Base-by-base conservation (phyloP, 176 grass and related monocot genomes). In the Typha latifolia region DNA sequence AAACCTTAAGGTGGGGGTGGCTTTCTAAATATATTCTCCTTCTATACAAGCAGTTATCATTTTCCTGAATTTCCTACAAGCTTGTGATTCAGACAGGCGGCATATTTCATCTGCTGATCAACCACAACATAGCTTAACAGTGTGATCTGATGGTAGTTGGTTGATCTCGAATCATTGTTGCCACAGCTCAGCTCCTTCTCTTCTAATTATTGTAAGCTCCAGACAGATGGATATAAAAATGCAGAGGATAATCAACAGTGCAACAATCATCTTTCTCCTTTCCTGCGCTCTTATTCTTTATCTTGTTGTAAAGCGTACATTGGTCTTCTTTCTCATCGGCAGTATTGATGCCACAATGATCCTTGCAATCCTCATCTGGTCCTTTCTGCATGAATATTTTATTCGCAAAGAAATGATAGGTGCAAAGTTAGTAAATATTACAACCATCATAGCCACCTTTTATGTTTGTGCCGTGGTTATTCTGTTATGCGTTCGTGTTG, bases 291-390 rank as follows among this genome's bases (percentile, higher is more conserved):
- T 67, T 9, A 48, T 67, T 0, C 19, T 49, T 48, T 67, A 19
- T 14, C 19, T 67, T 14, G 12, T 14, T 47, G n/a, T 51, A 10
- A 20, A 3, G 12, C 12, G 67, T 13, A 51, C 48, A 13, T 0
- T 9, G 6, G 49, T 23, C 49, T 69, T 51, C 67, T 69, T 52
- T 47, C 49, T 69, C 49, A 13, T 21, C 23, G 67, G 67, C 12
- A 69, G 66, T 49, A 6, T 21, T 11, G 66, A 69, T 18, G 49
- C 48, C 48, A 13, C 21, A 14, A 2, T 52, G 4, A 49, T 69
- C 48, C 51, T 69, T 14, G 49, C 14, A 10, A 23, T 69, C 48
- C 67, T 51, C 22, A 14, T 32, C 16, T 69, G 67, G 67, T 12
- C 67, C 22, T 50, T 26, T 8, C 48, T 32, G 19, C 67, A 15